Base-by-base conservation (phyloP, 2,329 filamentous ascomycete genomes). In the Aspergillus terreus region DNA sequence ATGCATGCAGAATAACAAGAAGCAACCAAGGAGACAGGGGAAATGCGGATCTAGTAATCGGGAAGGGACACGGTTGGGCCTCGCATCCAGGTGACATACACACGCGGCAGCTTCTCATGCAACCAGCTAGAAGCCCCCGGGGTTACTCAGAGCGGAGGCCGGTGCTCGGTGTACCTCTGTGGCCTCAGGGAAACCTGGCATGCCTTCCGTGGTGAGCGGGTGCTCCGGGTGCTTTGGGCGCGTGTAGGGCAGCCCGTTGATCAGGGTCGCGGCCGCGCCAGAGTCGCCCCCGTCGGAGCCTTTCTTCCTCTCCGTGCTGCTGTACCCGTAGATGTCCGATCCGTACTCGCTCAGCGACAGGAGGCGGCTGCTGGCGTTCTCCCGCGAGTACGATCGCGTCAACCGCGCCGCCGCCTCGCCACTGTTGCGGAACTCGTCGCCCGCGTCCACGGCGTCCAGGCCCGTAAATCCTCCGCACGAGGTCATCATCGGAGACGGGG, bases 161-260 rank as follows among this genome's bases (percentile, higher is more conserved):
- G 60, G 53, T 23, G 63, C 47, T 14, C 60, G 59, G 44, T 65
- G 61, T 15, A 58, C 45, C 36, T 58, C 60, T 33, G 44, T n/a
- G 46, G 58, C 45, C 52, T 50, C 21, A 9, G 43, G 52, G 56
- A 61, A 66, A 40, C 58, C 61, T 7, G 58, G 32, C 27, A 63
- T 40, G 15, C 51, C 38, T 40, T 66, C 61, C 27, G 33, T 47
- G 51, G 30, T 52, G 32, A 38, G 38, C 32, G 27, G 23, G 14
- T 36, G 33, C 14, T 63, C 60, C 4, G 53, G 17, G 17, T 59
- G 61, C 41, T 56, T 60, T n/a, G 66, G 60, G 21, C 67, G 71
- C 10, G 62, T 66, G 43, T 78, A 78, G 14, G 60, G 61, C 27
- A 74, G 62, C 2, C 74, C 75, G 40, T 65, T 76, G 27, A 75